Percentiles rank a stretch among this genome's conserved stretches.
phyloP scores from a whole-genome alignment of 768 basidiomycete species.

The Chalciporus sphaerocephalus region DNA sequence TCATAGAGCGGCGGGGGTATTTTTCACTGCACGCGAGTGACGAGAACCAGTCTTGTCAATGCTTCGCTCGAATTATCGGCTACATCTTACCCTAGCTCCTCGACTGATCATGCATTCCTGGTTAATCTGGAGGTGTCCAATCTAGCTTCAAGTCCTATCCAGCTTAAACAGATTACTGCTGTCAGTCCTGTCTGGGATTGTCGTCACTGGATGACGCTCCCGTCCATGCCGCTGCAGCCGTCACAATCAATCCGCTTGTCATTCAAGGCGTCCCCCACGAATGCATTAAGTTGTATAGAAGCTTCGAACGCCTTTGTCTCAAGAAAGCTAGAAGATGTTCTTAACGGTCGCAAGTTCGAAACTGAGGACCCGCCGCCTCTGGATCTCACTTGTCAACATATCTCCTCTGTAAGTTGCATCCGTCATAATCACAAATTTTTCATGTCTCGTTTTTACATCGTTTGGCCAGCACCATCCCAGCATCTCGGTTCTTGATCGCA shows the following conservation, averaged over 20 bases:
- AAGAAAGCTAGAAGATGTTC: slow-evolving; percentile 45
- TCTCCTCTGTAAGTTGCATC: slow-evolving; percentile 38
- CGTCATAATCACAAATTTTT: background rate
- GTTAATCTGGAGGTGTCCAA: slow-evolving; percentile 58
- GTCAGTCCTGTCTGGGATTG: slow-evolving; percentile 71
- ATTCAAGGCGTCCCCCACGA: slow-evolving; percentile 41
- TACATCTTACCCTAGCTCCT: slow-evolving; percentile 47
- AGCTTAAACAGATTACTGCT: slow-evolving; percentile 54
- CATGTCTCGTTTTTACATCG: background rate
- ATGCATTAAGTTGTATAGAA: slow-evolving; percentile 32
- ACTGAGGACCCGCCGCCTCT: slow-evolving; percentile 47
- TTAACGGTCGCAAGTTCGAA: slow-evolving; percentile 44
- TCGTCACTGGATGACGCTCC: slow-evolving; percentile 32
- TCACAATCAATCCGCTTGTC: slow-evolving; percentile 45
- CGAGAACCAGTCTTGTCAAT: slow-evolving; percentile 54
- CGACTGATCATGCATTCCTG: slow-evolving; percentile 45
- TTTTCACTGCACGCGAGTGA: slow-evolving; percentile 58
- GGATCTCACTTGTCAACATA: slow-evolving; percentile 48
- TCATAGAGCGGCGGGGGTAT: slow-evolving; percentile 41
- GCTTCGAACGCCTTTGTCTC: slow-evolving; percentile 50
- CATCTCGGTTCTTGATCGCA: slow-evolving; percentile 19
- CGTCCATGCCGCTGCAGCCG: slow-evolving; percentile 38
- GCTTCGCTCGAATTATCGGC: slow-evolving; percentile 54
- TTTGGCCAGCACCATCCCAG: slow-evolving; percentile 9
- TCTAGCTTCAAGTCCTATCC: slow-evolving; percentile 37